phyloP scores from a whole-genome alignment of 2,329 filamentous ascomycete genomes.

The Clarireedia paspali region DNA sequence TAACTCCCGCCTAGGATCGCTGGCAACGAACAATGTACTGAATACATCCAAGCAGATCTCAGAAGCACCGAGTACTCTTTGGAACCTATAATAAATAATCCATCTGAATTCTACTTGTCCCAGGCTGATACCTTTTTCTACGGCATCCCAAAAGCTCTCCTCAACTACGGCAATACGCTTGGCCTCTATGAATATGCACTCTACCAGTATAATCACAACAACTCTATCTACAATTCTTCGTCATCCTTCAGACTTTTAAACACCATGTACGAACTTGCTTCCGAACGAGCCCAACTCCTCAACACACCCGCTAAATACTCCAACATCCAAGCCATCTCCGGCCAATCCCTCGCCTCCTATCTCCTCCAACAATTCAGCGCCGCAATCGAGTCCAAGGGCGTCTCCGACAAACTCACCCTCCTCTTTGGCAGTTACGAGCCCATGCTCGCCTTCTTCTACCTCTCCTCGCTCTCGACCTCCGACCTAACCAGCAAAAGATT shows the following conservation, averaged over 20 bases:
- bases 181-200: conserved; percentile 52
- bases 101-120: conserved; percentile 18
- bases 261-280: conserved; percentile 56
- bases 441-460: conserved; percentile 46
- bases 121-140: conserved; percentile 18
- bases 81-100: not conserved
- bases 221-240: conserved; percentile 36
- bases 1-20: conserved; percentile 16
- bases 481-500: conserved; percentile 39
- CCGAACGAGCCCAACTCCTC: conserved; percentile 53
- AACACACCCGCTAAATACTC: conserved; percentile 41
- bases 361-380: conserved; percentile 37
- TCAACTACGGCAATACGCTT: conserved; percentile 37
- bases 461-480: conserved; percentile 37
- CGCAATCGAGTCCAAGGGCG: conserved; percentile 34
- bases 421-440: conserved; percentile 48
- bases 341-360: conserved; percentile 42
- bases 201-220: conserved; percentile 47
- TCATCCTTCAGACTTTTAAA: conserved; percentile 35
- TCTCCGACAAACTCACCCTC: conserved; percentile 41
- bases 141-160: conserved; percentile 7
- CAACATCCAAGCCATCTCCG: conserved; percentile 42
- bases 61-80: conserved; percentile 5
- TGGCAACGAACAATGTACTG: conserved; percentile 20
- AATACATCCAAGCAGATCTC: conserved; percentile 13